Conservation (phyloP, 2,329 filamentous ascomycete genomes). For the Eurotiales sp. region DNA sequence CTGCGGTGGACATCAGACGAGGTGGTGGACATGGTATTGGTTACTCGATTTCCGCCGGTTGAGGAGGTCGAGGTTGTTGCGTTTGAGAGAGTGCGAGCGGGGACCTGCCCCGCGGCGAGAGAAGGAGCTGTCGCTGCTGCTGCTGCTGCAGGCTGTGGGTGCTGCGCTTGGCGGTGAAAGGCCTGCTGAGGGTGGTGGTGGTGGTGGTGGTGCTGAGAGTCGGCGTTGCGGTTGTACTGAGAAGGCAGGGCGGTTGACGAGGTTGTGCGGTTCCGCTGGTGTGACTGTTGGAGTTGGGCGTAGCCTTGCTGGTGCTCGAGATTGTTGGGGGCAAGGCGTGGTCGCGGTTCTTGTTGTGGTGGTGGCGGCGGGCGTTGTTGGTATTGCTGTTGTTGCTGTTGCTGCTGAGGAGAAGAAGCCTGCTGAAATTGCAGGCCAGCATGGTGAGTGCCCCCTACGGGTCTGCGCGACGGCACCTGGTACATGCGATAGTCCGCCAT, state of each 20-base stretch:
- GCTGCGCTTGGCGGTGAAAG: constrained; percentile 23
- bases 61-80: constrained; percentile 41
- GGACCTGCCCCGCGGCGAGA: constrained; percentile 16
- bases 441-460: constrained; percentile 14
- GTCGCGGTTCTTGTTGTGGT: background rate
- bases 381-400: constrained; percentile 4
- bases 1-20: constrained; percentile 60
- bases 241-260: constrained; percentile 31
- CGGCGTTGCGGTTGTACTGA: constrained; percentile 3
- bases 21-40: constrained; percentile 24
- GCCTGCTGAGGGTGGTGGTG: constrained; percentile 19
- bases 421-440: constrained; percentile 18
- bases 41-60: constrained; percentile 31
- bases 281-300: constrained; percentile 25
- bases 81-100: constrained; percentile 35
- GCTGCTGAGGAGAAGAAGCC: constrained; percentile 9
- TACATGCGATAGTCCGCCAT: constrained; percentile 35
- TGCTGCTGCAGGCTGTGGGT: constrained; percentile 26
- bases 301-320: constrained; percentile 10
- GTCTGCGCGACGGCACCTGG: constrained; percentile 20
- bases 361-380: constrained; percentile 1
- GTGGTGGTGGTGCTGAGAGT: constrained; percentile 4
- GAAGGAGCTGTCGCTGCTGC: constrained; percentile 16
- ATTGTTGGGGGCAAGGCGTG: too few species aligned
- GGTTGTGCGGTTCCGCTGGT: constrained; percentile 34